Conservation (phyloP, 768 basidiomycete species). For the Phylloporus sp. region DNA sequence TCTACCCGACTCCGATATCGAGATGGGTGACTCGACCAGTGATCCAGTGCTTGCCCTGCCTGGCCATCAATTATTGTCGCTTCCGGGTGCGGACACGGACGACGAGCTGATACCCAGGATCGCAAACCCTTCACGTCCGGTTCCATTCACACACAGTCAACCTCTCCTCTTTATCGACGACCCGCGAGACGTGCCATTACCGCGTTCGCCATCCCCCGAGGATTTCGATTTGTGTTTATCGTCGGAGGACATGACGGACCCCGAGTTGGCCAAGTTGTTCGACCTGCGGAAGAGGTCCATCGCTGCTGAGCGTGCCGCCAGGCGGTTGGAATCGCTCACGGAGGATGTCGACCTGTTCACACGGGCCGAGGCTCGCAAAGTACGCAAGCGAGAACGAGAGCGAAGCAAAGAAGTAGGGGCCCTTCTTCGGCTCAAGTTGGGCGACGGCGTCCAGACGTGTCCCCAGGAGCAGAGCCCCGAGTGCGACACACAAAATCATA, state of each 20-base stretch:
- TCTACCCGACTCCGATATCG: slow-evolving; percentile 30
- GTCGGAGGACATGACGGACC: slow-evolving; percentile 31
- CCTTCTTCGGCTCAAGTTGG: slow-evolving; percentile 52
- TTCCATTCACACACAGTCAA: slow-evolving; percentile 17
- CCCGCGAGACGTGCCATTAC: slow-evolving; percentile 33
- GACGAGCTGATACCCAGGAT: slow-evolving; percentile 36
- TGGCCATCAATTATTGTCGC: slow-evolving; percentile 30
- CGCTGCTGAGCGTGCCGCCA: slow-evolving; percentile 30
- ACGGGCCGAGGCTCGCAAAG: slow-evolving; percentile 40
- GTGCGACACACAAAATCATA: slow-evolving; percentile 12
- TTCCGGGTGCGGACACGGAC: slow-evolving; percentile 42
- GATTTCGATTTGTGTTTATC: slow-evolving; percentile 35
- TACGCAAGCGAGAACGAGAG: slow-evolving; percentile 49
- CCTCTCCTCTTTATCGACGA: slow-evolving; percentile 42
- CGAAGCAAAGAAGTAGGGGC: slow-evolving; percentile 50
- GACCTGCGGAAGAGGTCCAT: slow-evolving; percentile 37
- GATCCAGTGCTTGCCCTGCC: slow-evolving; percentile 17
- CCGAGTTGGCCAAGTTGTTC: slow-evolving; percentile 36
- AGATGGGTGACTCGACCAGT: slow-evolving; percentile 15
- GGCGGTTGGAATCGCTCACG: slow-evolving; percentile 29
- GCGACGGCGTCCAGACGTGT: slow-evolving; percentile 21
- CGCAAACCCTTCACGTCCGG: not conserved
- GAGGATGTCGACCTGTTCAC: slow-evolving; percentile 36
- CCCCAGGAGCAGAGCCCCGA: slow-evolving; percentile 26
- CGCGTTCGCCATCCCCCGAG: slow-evolving; percentile 42